Conservation (phyloP, 768 basidiomycete genomes). For the Vararia minispora region DNA sequence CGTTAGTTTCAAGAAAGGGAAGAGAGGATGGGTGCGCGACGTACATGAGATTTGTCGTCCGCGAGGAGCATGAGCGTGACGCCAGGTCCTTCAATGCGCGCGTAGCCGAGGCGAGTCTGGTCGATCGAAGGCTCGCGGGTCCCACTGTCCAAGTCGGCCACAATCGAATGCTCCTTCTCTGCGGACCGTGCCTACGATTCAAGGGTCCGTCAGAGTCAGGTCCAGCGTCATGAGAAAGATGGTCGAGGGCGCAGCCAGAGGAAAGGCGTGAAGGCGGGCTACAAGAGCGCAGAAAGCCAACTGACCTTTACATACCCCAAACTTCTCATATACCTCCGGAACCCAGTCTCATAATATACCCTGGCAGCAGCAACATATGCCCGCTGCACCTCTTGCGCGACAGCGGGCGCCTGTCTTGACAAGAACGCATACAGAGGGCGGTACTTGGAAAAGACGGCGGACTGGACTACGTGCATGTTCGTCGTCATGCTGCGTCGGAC, state of each 20-base stretch:
- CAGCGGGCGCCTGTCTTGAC: conserved; percentile 66
- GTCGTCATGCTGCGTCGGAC: conserved; percentile 77
- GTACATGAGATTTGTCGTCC: conserved; percentile 79
- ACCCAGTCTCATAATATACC: conserved; percentile 92
- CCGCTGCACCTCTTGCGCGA: conserved; percentile 81
- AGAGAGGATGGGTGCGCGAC: conserved; percentile 24
- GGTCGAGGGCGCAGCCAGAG: too few species aligned
- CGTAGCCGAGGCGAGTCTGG: conserved; percentile 48
- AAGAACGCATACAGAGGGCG: conserved; percentile 75
- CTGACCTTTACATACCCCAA: conserved; percentile 68
- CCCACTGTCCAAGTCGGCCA: conserved; percentile 30
- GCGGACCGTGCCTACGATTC: conserved; percentile 42
- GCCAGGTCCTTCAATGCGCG: conserved; percentile 69
- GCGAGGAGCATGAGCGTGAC: conserved; percentile 81
- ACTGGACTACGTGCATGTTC: conserved; percentile 89
- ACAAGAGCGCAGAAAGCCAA: too few species aligned
- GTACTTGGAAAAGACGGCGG: conserved; percentile 77
- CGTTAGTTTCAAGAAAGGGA: conserved; percentile 9
- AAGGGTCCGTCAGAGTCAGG: background rate
- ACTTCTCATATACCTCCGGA: conserved; percentile 79
- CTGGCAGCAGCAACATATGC: conserved; percentile 77
- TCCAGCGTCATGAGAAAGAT: background rate
- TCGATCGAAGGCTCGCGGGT: conserved; percentile 29
- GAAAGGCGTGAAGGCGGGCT: background rate
- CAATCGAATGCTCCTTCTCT: conserved; percentile 64